Percentiles rank a stretch among this genome's conserved stretches.
These are phyloP conservation scores for Hypoxylon trugodes DNA, from an alignment of 495 filamentous ascomycete species.

Conservation along the genomic window DNA sequence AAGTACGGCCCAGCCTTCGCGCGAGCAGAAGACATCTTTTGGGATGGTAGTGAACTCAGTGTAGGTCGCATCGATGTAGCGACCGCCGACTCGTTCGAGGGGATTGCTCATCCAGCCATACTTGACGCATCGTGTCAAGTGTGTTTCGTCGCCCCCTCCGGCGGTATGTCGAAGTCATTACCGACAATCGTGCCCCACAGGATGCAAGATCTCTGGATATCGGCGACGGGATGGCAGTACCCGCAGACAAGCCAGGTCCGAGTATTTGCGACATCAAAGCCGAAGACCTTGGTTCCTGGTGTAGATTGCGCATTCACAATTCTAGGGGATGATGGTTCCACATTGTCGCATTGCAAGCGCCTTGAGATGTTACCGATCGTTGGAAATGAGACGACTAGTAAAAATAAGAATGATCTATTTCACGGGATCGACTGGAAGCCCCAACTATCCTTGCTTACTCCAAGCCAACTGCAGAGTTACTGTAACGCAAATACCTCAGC, in stretches of 20 bases:
- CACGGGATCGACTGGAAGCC: constrained; percentile 5
- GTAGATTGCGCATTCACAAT: constrained; percentile 8
- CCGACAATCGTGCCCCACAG: constrained; percentile 24
- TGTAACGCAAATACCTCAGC: no score
- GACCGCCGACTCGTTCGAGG: background rate
- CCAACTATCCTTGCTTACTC: background rate
- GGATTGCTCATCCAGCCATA: constrained; percentile 45
- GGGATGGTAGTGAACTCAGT: background rate
- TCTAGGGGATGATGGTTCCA: constrained; percentile 32
- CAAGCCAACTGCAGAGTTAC: background rate
- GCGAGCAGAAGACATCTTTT: background rate
- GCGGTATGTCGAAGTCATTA: background rate
- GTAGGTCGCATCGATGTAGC: constrained; percentile 7
- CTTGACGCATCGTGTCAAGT: constrained; percentile 49
- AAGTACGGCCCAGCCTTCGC: background rate
- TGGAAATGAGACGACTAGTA: background rate
- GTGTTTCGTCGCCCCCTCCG: constrained; percentile 7
- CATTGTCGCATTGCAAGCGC: constrained; percentile 15
- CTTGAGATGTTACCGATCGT: constrained; percentile 8
- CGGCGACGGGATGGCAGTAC: constrained; percentile 31
- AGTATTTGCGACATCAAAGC: background rate
- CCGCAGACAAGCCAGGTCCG: no score
- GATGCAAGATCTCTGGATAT: constrained; percentile 32
- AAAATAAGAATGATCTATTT: background rate
- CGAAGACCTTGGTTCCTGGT: background rate